Evolutionary conservation across 768 basidiomycete species (phyloP).

Genomic region (Boletus subcaerulescens): DNA sequence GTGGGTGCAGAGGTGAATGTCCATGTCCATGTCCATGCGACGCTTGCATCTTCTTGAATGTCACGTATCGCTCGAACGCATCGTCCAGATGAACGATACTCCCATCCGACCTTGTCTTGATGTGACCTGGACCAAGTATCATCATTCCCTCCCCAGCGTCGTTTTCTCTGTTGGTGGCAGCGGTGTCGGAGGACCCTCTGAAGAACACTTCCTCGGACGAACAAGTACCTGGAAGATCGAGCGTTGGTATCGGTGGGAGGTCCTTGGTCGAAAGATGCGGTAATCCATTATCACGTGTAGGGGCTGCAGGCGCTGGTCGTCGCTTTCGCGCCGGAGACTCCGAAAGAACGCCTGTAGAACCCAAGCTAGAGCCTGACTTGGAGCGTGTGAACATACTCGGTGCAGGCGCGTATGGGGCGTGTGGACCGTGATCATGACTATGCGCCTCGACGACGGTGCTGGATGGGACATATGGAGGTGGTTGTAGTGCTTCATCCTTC

Average conservation of each 20-base stretch:
- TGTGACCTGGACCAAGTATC: not conserved
- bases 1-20: conserved; percentile 6
- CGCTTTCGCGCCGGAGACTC: conserved; percentile 23
- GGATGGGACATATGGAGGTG: conserved; percentile 27
- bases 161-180: not conserved
- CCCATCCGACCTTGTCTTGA: conserved; percentile 14
- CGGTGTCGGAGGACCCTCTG: not conserved
- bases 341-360: conserved; percentile 42
- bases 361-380: conserved; percentile 11
- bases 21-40: conserved; percentile 3
- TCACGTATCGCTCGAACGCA: conserved; percentile 87
- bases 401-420: not conserved
- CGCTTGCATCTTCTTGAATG: conserved; percentile 59
- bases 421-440: not conserved
- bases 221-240: conserved; percentile 25
- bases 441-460: not conserved
- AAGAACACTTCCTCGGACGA: not conserved
- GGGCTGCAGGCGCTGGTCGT: conserved; percentile 27
- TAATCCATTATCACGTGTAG: conserved; percentile 11
- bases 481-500: not conserved
- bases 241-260: conserved; percentile 51
- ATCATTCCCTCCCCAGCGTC: not conserved
- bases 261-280: conserved; percentile 39
- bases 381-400: not conserved
- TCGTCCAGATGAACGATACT: conserved; percentile 54